Percentiles rank a stretch among this genome's conserved stretches.
Evolutionary conservation across 148 eudicot genomes (phyloP).

Genomic region (Polygonum maritimum): DNA sequence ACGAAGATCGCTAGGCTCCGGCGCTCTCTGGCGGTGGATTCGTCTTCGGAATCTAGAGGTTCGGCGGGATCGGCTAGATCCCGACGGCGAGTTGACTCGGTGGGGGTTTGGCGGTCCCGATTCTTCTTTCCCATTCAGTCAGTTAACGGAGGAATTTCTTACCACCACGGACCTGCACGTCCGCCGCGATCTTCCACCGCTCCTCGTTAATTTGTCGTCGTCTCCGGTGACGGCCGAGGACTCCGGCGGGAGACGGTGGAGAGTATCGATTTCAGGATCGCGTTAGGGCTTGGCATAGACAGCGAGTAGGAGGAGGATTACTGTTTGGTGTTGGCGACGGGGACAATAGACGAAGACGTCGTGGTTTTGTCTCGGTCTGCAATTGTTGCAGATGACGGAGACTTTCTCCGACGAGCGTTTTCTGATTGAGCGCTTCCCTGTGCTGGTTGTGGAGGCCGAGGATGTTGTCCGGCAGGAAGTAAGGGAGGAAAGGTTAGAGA

Average conservation of each 20-base stretch:
- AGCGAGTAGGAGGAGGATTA: too few relatives aligned
- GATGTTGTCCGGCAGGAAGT: too few relatives aligned
- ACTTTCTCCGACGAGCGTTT: conserved; percentile 7
- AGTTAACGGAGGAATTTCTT: not conserved
- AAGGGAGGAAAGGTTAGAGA: too few relatives aligned
- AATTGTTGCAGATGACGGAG: conserved; percentile 53
- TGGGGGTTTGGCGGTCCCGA: conserved; percentile 26
- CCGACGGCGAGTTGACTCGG: conserved; percentile 33
- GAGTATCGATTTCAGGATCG: conserved; percentile 51
- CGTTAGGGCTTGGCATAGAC: conserved; percentile 39
- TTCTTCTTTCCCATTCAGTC: conserved; percentile 27
- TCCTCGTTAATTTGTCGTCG: conserved; percentile 43
- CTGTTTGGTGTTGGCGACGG: conserved; percentile 7
- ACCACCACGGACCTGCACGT: too few relatives aligned
- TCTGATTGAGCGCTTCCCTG: conserved; percentile 15
- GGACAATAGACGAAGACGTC: conserved; percentile 31
- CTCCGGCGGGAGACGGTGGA: conserved; percentile 42
- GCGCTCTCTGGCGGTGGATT: conserved; percentile 16
- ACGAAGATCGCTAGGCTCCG: conserved; percentile 19
- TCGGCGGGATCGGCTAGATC: conserved; percentile 20
- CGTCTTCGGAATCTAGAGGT: not conserved
- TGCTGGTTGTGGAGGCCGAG: conserved; percentile 1
- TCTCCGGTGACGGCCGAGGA: conserved; percentile 26
- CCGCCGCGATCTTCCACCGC: conserved; percentile 59
- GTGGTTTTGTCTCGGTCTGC: conserved; percentile 58